These are phyloP conservation scores for Salinomyces thailandicus DNA, from an alignment of 2,329 filamentous ascomycete genomes.

Conservation along the genomic window DNA sequence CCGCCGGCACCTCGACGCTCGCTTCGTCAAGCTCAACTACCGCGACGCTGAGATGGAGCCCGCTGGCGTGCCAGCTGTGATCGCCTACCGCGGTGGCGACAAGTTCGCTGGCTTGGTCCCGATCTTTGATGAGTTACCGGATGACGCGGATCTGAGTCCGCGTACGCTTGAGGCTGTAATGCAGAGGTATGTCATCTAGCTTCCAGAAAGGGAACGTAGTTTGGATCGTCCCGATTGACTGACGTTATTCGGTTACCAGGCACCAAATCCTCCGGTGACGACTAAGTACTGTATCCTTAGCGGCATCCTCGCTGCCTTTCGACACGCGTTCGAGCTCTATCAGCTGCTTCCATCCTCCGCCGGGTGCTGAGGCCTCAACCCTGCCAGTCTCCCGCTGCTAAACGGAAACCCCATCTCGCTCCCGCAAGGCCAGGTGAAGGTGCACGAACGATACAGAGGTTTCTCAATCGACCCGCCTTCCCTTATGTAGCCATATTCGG, in stretches of 20 bases:
- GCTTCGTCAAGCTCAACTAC: constrained; percentile 85
- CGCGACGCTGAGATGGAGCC: constrained; percentile 91
- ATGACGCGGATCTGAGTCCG: constrained; percentile 41
- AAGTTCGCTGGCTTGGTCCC: constrained; percentile 85
- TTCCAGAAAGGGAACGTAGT: not conserved
- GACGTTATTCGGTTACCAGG: constrained; percentile 1
- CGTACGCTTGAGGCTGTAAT: constrained; percentile 48
- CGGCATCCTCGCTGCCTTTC: not conserved
- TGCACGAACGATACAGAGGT: not conserved
- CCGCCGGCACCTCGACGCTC: constrained; percentile 55
- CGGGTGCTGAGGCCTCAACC: not conserved
- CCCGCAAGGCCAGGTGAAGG: not conserved
- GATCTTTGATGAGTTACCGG: constrained; percentile 73
- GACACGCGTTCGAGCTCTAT: not conserved
- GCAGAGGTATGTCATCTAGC: constrained; percentile 42
- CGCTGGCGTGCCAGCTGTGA: constrained; percentile 72
- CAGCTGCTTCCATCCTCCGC: not conserved
- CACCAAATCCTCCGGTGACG: constrained; percentile 7
- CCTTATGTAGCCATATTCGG: not conserved
- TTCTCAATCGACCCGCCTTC: not conserved
- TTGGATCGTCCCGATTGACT: not conserved
- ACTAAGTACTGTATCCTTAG: not conserved
- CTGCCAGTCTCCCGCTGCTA: not conserved
- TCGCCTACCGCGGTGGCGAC: constrained; percentile 83
- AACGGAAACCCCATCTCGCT: not conserved